Conservation (phyloP, 2,329 filamentous ascomycete species). For the Thelonectria rubi region DNA sequence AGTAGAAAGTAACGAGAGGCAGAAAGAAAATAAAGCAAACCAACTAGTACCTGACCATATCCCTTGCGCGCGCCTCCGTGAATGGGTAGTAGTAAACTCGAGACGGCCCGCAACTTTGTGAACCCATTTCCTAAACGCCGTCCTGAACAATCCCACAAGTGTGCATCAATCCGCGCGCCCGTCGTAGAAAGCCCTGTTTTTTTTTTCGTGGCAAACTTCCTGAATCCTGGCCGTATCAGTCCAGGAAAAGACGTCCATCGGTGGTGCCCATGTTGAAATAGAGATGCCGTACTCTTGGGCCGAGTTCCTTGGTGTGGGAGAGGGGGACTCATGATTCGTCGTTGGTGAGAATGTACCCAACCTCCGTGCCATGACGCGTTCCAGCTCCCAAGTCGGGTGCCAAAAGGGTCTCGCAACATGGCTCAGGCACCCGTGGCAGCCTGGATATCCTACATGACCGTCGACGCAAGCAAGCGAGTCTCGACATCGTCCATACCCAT, state of each 20-base stretch:
- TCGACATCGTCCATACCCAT: constrained; percentile 58
- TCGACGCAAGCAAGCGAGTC: constrained; percentile 53
- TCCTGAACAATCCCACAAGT: constrained; percentile 41
- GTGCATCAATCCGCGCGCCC: constrained; percentile 38
- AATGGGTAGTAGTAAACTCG: constrained; percentile 37
- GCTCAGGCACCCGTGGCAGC: constrained; percentile 17
- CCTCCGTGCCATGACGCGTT: constrained; percentile 1
- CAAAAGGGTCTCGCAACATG: constrained; percentile 1
- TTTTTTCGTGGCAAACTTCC: constrained; percentile 24
- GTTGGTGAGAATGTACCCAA: constrained; percentile 5
- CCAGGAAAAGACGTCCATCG: constrained; percentile 27
- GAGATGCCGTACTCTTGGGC: constrained; percentile 21
- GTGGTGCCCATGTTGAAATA: constrained; percentile 9
- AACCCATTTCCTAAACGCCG: constrained; percentile 43
- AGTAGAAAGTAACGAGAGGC: constrained; percentile 22
- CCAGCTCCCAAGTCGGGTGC: constrained; percentile 24
- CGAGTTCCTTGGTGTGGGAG: background rate
- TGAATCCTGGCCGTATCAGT: constrained; percentile 24
- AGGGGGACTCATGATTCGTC: background rate
- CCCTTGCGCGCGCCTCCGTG: constrained; percentile 42
- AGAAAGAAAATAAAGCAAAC: constrained; percentile 18
- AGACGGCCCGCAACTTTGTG: constrained; percentile 39
- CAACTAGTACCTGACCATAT: constrained; percentile 20
- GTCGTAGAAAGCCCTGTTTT: constrained; percentile 29
- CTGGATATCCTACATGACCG: constrained; percentile 52